Evolutionary conservation across 1,139 yeast species (phyloP), one percentile per base, ranked within the genome.

Genomic region (Diutina neorugosa): DNA sequence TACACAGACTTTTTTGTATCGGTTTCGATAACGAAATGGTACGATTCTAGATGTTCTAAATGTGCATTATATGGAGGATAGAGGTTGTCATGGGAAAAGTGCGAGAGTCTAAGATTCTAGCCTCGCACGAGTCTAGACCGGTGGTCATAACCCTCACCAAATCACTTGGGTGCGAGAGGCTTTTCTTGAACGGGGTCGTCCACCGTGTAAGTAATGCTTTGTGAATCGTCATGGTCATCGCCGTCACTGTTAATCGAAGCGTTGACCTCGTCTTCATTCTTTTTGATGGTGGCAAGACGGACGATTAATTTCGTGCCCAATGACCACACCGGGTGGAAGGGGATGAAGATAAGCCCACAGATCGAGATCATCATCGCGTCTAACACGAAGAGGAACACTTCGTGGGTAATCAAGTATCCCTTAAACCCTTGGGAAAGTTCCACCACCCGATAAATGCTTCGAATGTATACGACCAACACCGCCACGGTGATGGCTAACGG

Each of bases 351-450:
- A 2, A 76, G 52, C 5, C 76, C 76, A 5, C 72, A 69, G 42
- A 71, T 60, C 2, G 73, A 69, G 61, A 88, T 75, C 88, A 88
- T 81, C 25, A 84, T 63, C 0, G 90, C 87, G 63, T 93, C 98
- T 50, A 91, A 74, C 9, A 82, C 78, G 74, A 91, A 76, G 59
- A 91, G 77, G 65, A 77, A 89, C 41, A 76, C 76, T 67, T 93
- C 98, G 60, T 82, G 83, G 1, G 70, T 67, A 55, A 88, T 83
- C 58, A 90, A 71, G 57, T 73, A 77, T 0, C 96, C 96, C 4
- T 61, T 53, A 81, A 90, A 90, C 16, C 97, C 96, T 61, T 84
- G 80, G 3, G 84, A 72, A 56, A 90, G 74, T 65, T 91, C 97
- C 20, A 82, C 79, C 53, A 89, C 82, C 68, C 97, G 79, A 67